Evolutionary conservation across 2,329 filamentous ascomycete species (phyloP).

Genomic region (Epichloe typhina): DNA sequence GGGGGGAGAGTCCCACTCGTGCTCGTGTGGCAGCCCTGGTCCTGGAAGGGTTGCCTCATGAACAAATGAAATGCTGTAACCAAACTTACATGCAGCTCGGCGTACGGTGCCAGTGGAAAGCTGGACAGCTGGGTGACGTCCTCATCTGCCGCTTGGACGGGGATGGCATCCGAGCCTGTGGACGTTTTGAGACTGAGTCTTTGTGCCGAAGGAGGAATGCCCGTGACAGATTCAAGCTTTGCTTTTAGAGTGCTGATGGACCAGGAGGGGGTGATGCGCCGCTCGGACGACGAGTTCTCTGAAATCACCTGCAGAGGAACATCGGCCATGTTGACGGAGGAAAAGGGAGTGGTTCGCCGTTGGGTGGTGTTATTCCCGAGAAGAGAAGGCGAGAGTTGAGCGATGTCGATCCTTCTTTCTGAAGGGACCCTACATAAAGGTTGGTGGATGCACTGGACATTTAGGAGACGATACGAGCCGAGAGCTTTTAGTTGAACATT

Average conservation of each 20-base stretch:
- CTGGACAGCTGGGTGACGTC: constrained; percentile 50
- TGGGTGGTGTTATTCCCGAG: neutral
- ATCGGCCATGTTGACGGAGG: constrained; percentile 43
- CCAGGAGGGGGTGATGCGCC: constrained; percentile 87
- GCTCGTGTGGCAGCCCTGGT: neutral
- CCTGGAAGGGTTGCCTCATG: constrained; percentile 4
- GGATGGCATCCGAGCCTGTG: constrained; percentile 41
- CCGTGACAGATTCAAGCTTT: constrained; percentile 87
- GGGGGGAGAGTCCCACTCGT: neutral
- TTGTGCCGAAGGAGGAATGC: constrained; percentile 72
- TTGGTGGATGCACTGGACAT: neutral
- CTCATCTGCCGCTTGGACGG: constrained; percentile 60
- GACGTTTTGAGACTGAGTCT: constrained; percentile 55
- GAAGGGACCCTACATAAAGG: neutral
- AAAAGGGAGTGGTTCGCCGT: neutral
- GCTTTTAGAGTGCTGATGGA: constrained; percentile 69
- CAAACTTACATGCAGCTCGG: constrained; percentile 64
- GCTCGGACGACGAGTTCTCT: constrained; percentile 69
- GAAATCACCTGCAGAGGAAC: constrained; percentile 64
- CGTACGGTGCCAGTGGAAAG: constrained; percentile 60
- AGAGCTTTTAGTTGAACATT: neutral
- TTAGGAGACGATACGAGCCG: neutral
- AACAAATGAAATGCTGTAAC: constrained; percentile 10
- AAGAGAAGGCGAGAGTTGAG: neutral
- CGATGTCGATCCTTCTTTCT: neutral